Evolutionary conservation across 805 yeast species (phyloP).

Genomic region (Wickerhamiella azymoides): DNA sequence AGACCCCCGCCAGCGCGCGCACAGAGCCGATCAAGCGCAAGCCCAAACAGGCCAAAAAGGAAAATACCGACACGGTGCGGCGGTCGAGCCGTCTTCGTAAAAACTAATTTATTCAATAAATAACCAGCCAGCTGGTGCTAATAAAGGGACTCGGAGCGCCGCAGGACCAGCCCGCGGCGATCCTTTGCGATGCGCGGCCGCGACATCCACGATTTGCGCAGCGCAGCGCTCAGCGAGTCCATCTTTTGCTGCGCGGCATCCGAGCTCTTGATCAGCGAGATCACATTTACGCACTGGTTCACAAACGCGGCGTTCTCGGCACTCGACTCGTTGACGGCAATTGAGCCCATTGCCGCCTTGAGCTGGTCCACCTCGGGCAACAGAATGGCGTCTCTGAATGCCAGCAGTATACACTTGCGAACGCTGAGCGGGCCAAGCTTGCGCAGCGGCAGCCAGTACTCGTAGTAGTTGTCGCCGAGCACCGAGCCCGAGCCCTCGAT

Average conservation of each 20-base stretch:
- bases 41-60: background rate
- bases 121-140: background rate
- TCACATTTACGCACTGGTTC: constrained; percentile 48
- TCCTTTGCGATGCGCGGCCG: constrained; percentile 21
- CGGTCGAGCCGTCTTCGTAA: background rate
- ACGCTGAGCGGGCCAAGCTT: constrained; percentile 17
- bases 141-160: constrained; percentile 2
- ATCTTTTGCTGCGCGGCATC: constrained; percentile 46
- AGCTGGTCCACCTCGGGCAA: constrained; percentile 23
- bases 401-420: constrained; percentile 22
- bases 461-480: constrained; percentile 25
- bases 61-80: background rate
- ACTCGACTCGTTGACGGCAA: constrained; percentile 10
- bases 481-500: constrained; percentile 33
- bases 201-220: constrained; percentile 20
- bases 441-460: constrained; percentile 25
- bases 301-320: constrained; percentile 25
- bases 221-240: constrained; percentile 33
- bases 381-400: constrained; percentile 26
- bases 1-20: too few relatives aligned
- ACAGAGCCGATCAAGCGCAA: too few relatives aligned
- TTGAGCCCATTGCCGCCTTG: constrained; percentile 13
- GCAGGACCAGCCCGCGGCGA: constrained; percentile 20
- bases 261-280: constrained; percentile 38
- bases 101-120: background rate